phyloP scores from a whole-genome alignment of 495 filamentous ascomycete species.

The Cudoniella acicularis region DNA sequence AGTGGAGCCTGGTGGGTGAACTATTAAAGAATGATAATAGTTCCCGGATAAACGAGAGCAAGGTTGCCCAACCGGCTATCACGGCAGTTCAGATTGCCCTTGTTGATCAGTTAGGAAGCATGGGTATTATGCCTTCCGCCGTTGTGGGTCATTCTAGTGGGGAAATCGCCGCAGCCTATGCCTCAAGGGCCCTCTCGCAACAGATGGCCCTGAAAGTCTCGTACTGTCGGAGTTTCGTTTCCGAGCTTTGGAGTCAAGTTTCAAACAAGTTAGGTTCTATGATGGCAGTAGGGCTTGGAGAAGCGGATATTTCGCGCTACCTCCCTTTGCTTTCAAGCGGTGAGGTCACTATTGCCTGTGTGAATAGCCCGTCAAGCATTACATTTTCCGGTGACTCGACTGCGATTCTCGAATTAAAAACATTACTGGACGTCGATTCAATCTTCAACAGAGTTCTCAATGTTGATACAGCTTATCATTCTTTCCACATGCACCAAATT shows the following conservation, averaged over 20 bases:
- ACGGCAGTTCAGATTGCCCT: conserved; percentile 50
- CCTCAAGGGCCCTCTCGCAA: conserved; percentile 44
- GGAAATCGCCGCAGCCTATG: conserved; percentile 54
- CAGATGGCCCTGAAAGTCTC: conserved; percentile 49
- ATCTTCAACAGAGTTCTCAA: conserved; percentile 49
- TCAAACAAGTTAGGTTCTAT: conserved; percentile 33
- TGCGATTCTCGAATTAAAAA: conserved; percentile 43
- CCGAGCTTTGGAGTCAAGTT: neutral
- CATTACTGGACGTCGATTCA: conserved; percentile 36
- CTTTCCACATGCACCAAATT: conserved; percentile 53
- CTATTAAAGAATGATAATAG: conserved; percentile 28
- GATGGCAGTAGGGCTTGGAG: conserved; percentile 48
- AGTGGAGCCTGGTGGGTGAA: conserved; percentile 43
- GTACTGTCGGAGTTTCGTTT: conserved; percentile 34
- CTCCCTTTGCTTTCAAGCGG: conserved; percentile 20
- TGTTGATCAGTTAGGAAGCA: conserved; percentile 47
- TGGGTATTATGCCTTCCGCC: conserved; percentile 48
- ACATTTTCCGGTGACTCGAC: conserved; percentile 55
- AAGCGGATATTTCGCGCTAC: conserved; percentile 35
- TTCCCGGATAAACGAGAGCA: conserved; percentile 33
- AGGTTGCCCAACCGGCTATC: conserved; percentile 48
- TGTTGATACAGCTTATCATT: conserved; percentile 62
- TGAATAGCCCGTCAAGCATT: conserved; percentile 56
- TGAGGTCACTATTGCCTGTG: conserved; percentile 36
- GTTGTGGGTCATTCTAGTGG: conserved; percentile 63